Base-by-base conservation (phyloP, 352 stramenopile species). In the Globisporangium orthogonon region DNA sequence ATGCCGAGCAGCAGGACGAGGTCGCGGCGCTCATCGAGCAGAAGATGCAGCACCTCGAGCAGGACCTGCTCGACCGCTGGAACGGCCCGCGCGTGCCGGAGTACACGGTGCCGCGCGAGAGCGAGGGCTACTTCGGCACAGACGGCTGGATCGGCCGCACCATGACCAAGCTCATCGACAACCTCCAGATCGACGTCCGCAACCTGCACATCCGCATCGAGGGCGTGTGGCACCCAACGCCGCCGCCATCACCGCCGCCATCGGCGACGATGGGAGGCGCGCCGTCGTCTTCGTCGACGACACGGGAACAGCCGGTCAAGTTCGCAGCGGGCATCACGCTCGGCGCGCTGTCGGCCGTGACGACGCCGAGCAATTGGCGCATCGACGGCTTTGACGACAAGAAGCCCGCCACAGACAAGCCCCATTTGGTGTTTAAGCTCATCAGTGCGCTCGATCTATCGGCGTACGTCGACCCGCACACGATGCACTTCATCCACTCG, bases 151-250 rank as follows among this genome's bases (percentile, higher is more conserved):
- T 96, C 44, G 86, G 86, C 41, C 74, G 86, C 29, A 94, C 86
- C 14, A 89, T 96, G 69, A 94, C 86, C 10, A 92, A 94, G 53
- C 73, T 96, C 43, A 96, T 96, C 62, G 86, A 96, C 66, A 96
- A 96, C 53, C 62, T 96, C 28, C 86, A 96, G 70, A 77, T 96
- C 51, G 85, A 96, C 53, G 80, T 96, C 14, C 70, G 83, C 4
- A 96, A 96, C 56, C 61, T 94, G 7, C 86, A 96, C 58, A 86
- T 96, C 48, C 80, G 86, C 33, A 83, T 95, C 33, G 86, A 96
- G 65, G 85, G 85, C 45, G 53, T 72, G 23, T 94, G 83, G 82
- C 71, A 61, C 43, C 80, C 82, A 13, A 69, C 73, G 1, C 48
- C 54, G 28, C 53, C 69, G 2, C 60, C 33, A 9, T 29, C 49